Evolutionary conservation across 805 yeast species (phyloP).

Genomic region (Candida verbasci): DNA sequence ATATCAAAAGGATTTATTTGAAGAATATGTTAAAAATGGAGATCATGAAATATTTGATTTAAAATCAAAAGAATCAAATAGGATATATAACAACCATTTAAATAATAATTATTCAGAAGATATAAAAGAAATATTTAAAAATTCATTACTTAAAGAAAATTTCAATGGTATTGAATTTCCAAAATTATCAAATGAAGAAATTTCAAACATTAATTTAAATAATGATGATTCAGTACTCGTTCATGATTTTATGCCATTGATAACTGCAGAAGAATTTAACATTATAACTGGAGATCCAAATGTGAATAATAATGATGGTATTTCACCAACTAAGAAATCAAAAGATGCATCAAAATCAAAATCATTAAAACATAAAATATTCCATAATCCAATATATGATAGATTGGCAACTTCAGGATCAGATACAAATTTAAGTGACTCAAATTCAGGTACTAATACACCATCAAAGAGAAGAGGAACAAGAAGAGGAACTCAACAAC

Average conservation of each 20-base stretch:
- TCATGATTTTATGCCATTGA: conserved; percentile 40
- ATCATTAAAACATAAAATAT: conserved; percentile 33
- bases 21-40: conserved; percentile 13
- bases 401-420: conserved; percentile 33
- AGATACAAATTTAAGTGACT: conserved; percentile 28
- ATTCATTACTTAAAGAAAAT: conserved; percentile 9
- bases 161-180: background rate
- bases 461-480: conserved; percentile 28
- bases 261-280: conserved; percentile 33
- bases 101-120: conserved; percentile 25
- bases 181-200: background rate
- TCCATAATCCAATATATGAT: conserved; percentile 38
- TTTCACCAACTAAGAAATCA: no score
- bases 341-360: conserved; percentile 12
- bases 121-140: conserved; percentile 24
- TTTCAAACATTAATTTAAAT: conserved; percentile 1
- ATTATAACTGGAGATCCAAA: conserved; percentile 35
- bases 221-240: conserved; percentile 13
- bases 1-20: conserved; percentile 27
- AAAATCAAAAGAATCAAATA: conserved; percentile 21
- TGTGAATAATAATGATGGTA: conserved; percentile 8
- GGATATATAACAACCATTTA: conserved; percentile 22
- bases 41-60: conserved; percentile 14
- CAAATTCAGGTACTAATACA: conserved; percentile 8
- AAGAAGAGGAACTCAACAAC: conserved; percentile 23